Evolutionary conservation across 805 yeast genomes (phyloP).

Genomic region (Candida lessepsii): DNA sequence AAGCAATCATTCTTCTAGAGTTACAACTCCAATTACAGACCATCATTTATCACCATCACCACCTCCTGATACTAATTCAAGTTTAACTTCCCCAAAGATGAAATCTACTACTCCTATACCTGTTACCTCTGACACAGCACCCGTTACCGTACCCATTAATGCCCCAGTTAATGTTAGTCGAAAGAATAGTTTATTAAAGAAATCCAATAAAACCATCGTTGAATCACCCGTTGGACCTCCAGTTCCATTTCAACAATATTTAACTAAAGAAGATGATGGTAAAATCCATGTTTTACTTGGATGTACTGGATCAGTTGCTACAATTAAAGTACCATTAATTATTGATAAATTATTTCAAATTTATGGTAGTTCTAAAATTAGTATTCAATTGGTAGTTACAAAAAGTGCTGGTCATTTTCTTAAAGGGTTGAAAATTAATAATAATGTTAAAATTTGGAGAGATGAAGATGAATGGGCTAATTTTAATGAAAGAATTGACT

Average conservation of each 20-base stretch:
- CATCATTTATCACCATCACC: conserved; percentile 20
- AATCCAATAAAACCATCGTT: conserved; percentile 51
- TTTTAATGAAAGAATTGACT: conserved; percentile 25
- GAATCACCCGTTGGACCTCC: conserved; percentile 61
- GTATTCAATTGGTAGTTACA: conserved; percentile 84
- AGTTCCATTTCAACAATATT: conserved; percentile 71
- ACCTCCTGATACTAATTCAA: conserved; percentile 12
- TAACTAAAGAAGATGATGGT: conserved; percentile 73
- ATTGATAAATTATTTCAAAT: conserved; percentile 82
- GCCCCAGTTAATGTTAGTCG: conserved; percentile 22
- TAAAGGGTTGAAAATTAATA: conserved; percentile 57
- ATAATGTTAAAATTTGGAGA: conserved; percentile 83
- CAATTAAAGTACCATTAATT: conserved; percentile 87
- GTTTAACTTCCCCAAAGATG: not conserved
- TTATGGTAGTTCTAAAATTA: conserved; percentile 65
- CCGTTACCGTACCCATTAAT: conserved; percentile 15
- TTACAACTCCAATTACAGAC: conserved; percentile 12
- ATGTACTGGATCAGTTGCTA: conserved; percentile 95
- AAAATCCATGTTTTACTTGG: conserved; percentile 87
- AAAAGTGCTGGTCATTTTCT: conserved; percentile 72
- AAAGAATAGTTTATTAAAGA: conserved; percentile 19
- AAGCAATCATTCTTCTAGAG: conserved; percentile 13
- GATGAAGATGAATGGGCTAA: conserved; percentile 90
- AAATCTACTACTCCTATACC: conserved; percentile 6
- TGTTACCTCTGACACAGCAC: too few relatives aligned